Conservation (phyloP, 495 filamentous ascomycete species). For the Daldinia vernicosa region DNA sequence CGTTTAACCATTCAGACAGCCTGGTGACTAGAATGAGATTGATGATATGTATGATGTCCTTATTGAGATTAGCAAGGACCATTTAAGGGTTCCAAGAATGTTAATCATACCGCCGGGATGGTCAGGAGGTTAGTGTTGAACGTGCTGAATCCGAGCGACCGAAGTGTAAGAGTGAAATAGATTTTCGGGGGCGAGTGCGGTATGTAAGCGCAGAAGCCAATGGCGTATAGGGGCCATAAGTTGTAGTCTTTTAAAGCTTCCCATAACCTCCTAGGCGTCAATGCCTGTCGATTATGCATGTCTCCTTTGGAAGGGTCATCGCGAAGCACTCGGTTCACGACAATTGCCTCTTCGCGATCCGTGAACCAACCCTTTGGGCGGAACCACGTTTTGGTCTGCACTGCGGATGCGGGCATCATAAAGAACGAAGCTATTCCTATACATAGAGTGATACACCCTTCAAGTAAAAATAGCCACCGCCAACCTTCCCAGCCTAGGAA, state of each 20-base stretch:
- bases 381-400: constrained; percentile 61
- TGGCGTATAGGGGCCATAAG: constrained; percentile 75
- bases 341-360: constrained; percentile 61
- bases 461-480: constrained; percentile 68
- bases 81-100: not conserved
- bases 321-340: constrained; percentile 59
- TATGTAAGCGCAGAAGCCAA: constrained; percentile 69
- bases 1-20: constrained; percentile 66
- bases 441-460: constrained; percentile 60
- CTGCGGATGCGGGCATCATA: constrained; percentile 64
- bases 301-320: constrained; percentile 67
- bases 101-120: constrained; percentile 62
- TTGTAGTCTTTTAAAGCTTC: constrained; percentile 72
- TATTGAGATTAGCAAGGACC: not conserved
- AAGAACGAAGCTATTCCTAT: constrained; percentile 63
- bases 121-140: constrained; percentile 75
- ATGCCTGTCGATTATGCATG: constrained; percentile 68
- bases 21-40: constrained; percentile 62
- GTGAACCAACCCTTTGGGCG: constrained; percentile 62
- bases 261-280: constrained; percentile 67
- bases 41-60: constrained; percentile 59
- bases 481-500: constrained; percentile 64
- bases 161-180: constrained; percentile 73
- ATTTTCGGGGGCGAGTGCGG: constrained; percentile 62
- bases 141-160: constrained; percentile 68